phyloP scores from a whole-genome alignment of 441 rosid species.

The Syzygium malaccense region DNA sequence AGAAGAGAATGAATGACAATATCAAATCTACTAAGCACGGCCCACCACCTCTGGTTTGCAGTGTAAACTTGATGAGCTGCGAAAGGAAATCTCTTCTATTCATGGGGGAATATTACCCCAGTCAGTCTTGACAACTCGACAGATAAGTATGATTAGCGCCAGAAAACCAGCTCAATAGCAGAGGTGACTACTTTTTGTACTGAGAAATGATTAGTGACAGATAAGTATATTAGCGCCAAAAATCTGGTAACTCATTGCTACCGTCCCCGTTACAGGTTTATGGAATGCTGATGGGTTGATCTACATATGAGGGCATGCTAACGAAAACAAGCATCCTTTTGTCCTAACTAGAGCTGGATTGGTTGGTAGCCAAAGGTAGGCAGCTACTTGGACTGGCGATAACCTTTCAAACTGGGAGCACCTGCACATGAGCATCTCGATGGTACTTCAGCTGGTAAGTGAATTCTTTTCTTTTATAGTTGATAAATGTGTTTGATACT shows the following conservation, averaged over 20 bases:
- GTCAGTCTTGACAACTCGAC: constrained; percentile 71
- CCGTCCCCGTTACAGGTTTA: constrained; percentile 45
- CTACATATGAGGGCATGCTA: constrained; percentile 85
- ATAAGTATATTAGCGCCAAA: background rate
- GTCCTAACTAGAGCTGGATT: constrained; percentile 97
- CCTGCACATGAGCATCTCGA: constrained; percentile 81
- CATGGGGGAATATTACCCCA: constrained; percentile 83
- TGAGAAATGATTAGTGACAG: background rate
- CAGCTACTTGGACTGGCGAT: constrained; percentile 98
- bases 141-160: constrained; percentile 48
- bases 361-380: constrained; percentile 84
- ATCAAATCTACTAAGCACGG: constrained; percentile 43
- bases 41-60: constrained; percentile 40
- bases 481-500: background rate
- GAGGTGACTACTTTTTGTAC: constrained; percentile 27
- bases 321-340: constrained; percentile 76
- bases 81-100: constrained; percentile 59
- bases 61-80: constrained; percentile 69
- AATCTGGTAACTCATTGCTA: background rate
- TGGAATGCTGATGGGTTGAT: constrained; percentile 92
- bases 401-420: constrained; percentile 95
- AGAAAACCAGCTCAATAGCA: constrained; percentile 30
- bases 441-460: constrained; percentile 96
- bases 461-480: background rate
- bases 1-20: constrained; percentile 15